A percentile compares a stretch with the other conserved stretches of the same genome.
Evolutionary conservation across 208 protist species (phyloP).

Genomic region (Trypanosomatidae sp.): DNA sequence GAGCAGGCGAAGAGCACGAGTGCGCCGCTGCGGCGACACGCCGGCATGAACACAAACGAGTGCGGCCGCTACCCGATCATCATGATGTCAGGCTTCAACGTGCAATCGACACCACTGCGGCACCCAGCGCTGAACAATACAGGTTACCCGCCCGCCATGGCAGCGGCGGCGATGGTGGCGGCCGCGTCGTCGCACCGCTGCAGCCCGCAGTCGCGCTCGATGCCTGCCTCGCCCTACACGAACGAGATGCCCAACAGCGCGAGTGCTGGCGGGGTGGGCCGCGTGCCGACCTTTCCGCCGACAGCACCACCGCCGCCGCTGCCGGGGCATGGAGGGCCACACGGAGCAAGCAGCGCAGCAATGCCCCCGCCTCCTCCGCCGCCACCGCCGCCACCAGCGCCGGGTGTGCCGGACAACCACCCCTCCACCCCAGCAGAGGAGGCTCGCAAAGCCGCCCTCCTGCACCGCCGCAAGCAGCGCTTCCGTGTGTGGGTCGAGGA

Average conservation of each 20-base stretch:
- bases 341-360: background rate
- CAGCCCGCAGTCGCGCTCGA: conserved; percentile 12
- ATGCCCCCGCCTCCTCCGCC: background rate
- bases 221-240: conserved; percentile 2
- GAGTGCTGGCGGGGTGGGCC: too few relatives aligned
- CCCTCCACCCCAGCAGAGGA: conserved; percentile 3
- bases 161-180: conserved; percentile 10
- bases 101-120: conserved; percentile 52
- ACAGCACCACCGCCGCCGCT: conserved; percentile 16
- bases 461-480: conserved; percentile 52
- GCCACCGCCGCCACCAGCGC: conserved; percentile 9
- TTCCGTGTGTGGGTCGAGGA: conserved; percentile 82
- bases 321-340: conserved; percentile 5
- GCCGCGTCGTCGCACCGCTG: background rate
- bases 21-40: conserved; percentile 16
- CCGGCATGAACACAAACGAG: too few relatives aligned
- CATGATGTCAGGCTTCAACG: conserved; percentile 76
- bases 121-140: conserved; percentile 41
- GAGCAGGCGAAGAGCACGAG: conserved; percentile 16
- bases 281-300: conserved; percentile 10
- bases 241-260: background rate
- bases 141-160: conserved; percentile 21
- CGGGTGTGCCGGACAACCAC: too few relatives aligned
- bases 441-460: conserved; percentile 17
- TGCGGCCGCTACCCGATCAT: conserved; percentile 43